phyloP scores from a whole-genome alignment of 371 early-diverging fungal genomes.

The Actinomortierella ambigua region DNA sequence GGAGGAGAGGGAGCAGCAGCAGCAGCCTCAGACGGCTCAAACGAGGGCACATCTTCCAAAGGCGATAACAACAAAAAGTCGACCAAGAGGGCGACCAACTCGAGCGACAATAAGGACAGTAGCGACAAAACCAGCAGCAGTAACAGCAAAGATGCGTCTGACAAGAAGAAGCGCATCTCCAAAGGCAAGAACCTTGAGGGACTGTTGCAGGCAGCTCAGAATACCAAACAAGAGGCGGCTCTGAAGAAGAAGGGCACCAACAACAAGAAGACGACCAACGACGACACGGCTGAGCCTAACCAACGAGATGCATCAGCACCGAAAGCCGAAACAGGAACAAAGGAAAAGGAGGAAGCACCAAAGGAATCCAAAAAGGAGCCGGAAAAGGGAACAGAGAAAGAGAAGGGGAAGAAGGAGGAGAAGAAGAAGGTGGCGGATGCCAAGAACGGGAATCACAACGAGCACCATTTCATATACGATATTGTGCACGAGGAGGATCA shows the following conservation, averaged over 20 bases:
- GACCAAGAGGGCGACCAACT: no score
- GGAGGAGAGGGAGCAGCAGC: no score
- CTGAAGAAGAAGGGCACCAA: background rate
- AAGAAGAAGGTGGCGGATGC: background rate
- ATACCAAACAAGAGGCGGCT: background rate
- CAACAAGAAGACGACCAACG: background rate
- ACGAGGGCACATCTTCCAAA: no score
- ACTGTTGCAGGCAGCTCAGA: background rate
- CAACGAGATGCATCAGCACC: background rate
- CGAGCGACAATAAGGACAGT: no score
- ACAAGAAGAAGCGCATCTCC: constrained; percentile 4
- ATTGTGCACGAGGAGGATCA: constrained; percentile 37
- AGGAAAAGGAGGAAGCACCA: constrained; percentile 1
- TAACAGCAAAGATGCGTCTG: no score
- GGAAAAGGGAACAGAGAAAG: background rate
- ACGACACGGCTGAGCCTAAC: background rate
- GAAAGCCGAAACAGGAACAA: background rate
- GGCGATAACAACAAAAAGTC: no score
- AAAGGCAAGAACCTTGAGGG: constrained; percentile 12
- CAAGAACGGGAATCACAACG: background rate
- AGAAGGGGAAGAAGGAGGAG: background rate
- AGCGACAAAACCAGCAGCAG: no score
- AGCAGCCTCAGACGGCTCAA: no score
- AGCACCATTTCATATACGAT: constrained; percentile 1
- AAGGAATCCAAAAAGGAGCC: constrained; percentile 1